A percentile compares a stretch with the other conserved stretches of the same genome.
Conservation (phyloP, 106 monocot species). For the Agapanthus africanus region DNA sequence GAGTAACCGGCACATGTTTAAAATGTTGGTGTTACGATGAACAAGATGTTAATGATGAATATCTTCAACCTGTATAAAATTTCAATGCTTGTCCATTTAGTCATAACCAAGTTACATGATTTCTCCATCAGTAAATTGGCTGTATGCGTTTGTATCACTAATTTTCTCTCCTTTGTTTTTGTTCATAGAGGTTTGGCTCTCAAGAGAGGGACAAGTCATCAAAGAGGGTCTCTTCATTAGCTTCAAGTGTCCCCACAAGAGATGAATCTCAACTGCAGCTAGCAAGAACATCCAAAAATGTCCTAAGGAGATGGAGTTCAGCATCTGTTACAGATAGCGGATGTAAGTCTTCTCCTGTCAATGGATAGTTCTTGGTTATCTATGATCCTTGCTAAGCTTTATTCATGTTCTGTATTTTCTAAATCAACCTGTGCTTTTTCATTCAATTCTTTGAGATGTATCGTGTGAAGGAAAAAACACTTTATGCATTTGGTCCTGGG, state of each 20-base stretch:
- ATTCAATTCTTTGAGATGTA: neutral
- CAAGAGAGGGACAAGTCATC: conserved; percentile 68
- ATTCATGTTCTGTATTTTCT: neutral
- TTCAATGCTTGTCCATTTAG: neutral
- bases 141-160: neutral
- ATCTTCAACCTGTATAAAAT: neutral
- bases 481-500: neutral
- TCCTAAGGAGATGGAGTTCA: conserved; percentile 40
- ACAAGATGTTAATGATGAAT: neutral
- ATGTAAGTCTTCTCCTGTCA: conserved; percentile 32
- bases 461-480: neutral
- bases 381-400: neutral
- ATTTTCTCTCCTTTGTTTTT: neutral
- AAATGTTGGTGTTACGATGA: neutral
- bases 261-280: conserved; percentile 80
- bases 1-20: neutral
- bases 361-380: neutral
- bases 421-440: neutral
- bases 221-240: conserved; percentile 44
- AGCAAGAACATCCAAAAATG: conserved; percentile 53
- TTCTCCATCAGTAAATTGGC: neutral
- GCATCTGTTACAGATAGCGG: conserved; percentile 43
- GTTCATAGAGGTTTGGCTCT: conserved; percentile 65
- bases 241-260: conserved; percentile 27
- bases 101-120: neutral